phyloP scores from a whole-genome alignment of 1,284 basidiomycete genomes.

The Porodaedalea pini region DNA sequence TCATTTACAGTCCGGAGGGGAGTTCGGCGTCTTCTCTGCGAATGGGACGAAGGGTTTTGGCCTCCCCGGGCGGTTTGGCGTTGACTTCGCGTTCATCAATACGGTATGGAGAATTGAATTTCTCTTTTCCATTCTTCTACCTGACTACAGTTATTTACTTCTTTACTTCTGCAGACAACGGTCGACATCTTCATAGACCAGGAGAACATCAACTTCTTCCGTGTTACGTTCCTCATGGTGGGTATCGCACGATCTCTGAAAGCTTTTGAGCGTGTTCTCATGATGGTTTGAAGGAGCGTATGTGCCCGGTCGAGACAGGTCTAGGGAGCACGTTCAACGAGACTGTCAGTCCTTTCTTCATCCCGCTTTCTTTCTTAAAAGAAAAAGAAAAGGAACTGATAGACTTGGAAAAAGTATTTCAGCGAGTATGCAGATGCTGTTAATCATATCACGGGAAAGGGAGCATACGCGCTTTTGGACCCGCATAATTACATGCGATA shows the following conservation, averaged over 20 bases:
- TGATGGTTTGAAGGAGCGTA: slow-evolving; percentile 36
- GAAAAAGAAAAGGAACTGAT: not conserved
- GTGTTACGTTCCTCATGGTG: slow-evolving; percentile 45
- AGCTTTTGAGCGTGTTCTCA: not conserved
- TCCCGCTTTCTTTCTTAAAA: not conserved
- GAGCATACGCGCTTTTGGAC: slow-evolving; percentile 42
- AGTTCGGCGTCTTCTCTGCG: slow-evolving; percentile 17
- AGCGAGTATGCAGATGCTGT: slow-evolving; percentile 40
- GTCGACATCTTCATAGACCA: slow-evolving; percentile 45
- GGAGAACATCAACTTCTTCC: slow-evolving; percentile 47
- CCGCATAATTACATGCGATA: slow-evolving; percentile 50
- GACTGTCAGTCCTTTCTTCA: slow-evolving; percentile 32
- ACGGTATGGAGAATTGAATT: slow-evolving; percentile 29
- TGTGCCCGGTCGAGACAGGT: slow-evolving; percentile 41
- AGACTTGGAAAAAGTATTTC: slow-evolving; percentile 35
- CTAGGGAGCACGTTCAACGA: slow-evolving; percentile 43
- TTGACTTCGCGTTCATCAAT: slow-evolving; percentile 46
- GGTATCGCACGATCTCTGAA: not conserved
- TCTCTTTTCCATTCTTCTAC: not conserved
- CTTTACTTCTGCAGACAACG: slow-evolving; percentile 31
- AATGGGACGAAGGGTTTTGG: slow-evolving; percentile 24
- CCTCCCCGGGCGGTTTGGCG: slow-evolving; percentile 42
- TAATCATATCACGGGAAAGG: slow-evolving; percentile 43
- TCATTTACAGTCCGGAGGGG: slow-evolving; percentile 18
- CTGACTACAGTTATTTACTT: not conserved